Conservation (phyloP, 73 alveolate species). For the Paramecium primaurelia region DNA sequence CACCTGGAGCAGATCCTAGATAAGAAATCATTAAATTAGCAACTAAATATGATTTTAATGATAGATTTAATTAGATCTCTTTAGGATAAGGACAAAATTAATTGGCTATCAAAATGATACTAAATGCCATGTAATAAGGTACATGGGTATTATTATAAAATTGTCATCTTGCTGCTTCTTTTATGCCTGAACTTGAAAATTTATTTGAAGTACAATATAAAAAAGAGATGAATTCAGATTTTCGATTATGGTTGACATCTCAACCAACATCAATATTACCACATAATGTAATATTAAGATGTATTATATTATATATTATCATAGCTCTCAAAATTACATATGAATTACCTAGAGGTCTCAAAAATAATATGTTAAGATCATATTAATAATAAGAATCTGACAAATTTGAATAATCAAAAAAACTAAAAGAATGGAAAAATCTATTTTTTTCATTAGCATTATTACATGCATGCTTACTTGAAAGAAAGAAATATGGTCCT, state of each 20-base stretch:
- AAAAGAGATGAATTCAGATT: conserved; percentile 77
- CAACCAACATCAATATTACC: conserved; percentile 94
- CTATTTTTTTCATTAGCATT: conserved; percentile 91
- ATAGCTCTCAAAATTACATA: conserved; percentile 79
- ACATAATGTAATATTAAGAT: conserved; percentile 91
- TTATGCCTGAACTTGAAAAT: conserved; percentile 93
- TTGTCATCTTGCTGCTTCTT: conserved; percentile 91
- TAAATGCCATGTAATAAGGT: conserved; percentile 87
- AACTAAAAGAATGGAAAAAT: conserved; percentile 92
- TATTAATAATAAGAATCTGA: conserved; percentile 57
- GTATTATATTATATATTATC: conserved; percentile 49
- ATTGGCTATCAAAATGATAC: conserved; percentile 86
- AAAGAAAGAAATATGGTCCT: conserved; percentile 96
- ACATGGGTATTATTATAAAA: conserved; percentile 94
- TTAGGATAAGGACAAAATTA: conserved; percentile 90
- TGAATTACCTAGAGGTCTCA: conserved; percentile 95
- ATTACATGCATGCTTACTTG: conserved; percentile 95
- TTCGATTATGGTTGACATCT: conserved; percentile 96
- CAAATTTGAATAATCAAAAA: conserved; percentile 62
- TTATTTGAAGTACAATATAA: conserved; percentile 75
- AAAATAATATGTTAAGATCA: conserved; percentile 82
- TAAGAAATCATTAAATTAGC: not conserved
- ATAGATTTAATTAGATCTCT: conserved; percentile 75
- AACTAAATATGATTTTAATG: conserved; percentile 67
- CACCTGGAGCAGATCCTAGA: conserved; percentile 99